phyloP scores from a whole-genome alignment of 352 stramenopile genomes.

The Phytopythium kandeliae region DNA sequence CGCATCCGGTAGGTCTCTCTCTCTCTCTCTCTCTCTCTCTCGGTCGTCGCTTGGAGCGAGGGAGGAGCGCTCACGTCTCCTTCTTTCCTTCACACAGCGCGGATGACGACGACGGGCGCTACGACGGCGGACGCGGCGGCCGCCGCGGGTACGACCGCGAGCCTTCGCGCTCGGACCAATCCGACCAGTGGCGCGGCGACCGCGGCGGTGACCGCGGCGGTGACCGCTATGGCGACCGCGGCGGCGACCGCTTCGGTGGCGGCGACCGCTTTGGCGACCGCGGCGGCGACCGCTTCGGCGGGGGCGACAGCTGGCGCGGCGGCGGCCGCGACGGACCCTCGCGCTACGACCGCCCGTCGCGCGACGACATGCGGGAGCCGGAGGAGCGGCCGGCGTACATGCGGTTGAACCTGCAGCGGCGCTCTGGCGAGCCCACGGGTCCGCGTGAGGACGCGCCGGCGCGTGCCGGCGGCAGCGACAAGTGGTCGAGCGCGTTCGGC shows the following conservation, averaged over 20 bases:
- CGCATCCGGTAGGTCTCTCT: conserved; percentile 16
- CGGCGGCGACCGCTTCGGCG: conserved; percentile 16
- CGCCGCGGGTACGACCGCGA: conserved; percentile 33
- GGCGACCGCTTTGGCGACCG: conserved; percentile 14
- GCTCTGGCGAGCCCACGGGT: conserved; percentile 14
- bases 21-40: background rate
- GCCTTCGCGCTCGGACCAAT: conserved; percentile 35
- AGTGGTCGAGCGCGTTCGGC: conserved; percentile 47
- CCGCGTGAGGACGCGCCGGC: conserved; percentile 18
- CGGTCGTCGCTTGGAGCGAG: too few species aligned
- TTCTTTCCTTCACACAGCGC: conserved; percentile 18
- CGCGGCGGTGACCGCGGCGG: conserved; percentile 18
- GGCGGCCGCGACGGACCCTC: conserved; percentile 29
- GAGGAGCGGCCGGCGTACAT: conserved; percentile 74
- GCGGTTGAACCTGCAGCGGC: conserved; percentile 69
- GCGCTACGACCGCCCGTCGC: conserved; percentile 60
- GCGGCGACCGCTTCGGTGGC: conserved; percentile 22
- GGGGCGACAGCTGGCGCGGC: conserved; percentile 26
- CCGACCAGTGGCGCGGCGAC: conserved; percentile 40
- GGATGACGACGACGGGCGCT: conserved; percentile 50
- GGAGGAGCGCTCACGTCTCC: too few species aligned
- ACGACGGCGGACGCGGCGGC: conserved; percentile 37
- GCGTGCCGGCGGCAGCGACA: conserved; percentile 28
- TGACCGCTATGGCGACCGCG: conserved; percentile 24
- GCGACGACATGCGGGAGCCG: conserved; percentile 37